A percentile compares a stretch with the other conserved stretches of the same genome.
Conservation (phyloP, 139 green algal species). For the Tetraselmis chui region DNA sequence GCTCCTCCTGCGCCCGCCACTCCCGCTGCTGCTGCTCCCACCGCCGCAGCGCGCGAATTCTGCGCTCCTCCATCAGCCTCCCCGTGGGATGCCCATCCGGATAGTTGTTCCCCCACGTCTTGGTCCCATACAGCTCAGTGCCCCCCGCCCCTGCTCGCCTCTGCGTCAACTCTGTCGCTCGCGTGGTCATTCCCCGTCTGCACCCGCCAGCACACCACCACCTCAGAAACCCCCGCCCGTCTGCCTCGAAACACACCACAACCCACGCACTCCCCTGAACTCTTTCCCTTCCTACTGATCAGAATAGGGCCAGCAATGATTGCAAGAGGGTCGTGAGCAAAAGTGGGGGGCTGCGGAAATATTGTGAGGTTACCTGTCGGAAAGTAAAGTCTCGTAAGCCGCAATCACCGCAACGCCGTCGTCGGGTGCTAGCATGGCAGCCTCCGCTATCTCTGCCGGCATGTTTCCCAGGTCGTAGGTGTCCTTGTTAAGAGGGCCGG, state of each 20-base stretch:
- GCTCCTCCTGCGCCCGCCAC: background rate
- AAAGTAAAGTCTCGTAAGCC: background rate
- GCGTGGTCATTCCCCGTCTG: background rate
- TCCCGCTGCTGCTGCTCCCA: background rate
- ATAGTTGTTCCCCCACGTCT: background rate
- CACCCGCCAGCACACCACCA: background rate
- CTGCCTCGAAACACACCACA: background rate
- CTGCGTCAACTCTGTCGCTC: background rate
- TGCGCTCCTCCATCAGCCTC: background rate
- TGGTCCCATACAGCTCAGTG: background rate
- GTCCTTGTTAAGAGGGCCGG: background rate
- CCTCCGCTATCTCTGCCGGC: background rate
- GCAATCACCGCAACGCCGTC: background rate
- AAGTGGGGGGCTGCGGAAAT: background rate
- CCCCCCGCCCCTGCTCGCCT: background rate
- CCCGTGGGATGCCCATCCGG: background rate
- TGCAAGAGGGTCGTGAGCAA: background rate
- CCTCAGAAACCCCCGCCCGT: too few relatives aligned
- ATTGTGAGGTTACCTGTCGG: background rate
- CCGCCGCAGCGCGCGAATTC: background rate
- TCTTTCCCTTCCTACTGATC: too few relatives aligned
- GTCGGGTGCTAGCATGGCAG: background rate
- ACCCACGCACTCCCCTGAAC: background rate
- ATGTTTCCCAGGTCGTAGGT: background rate
- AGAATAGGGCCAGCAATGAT: background rate